phyloP scores from a whole-genome alignment of 2,329 filamentous ascomycete species.

The Ceratocystis harringtonii region DNA sequence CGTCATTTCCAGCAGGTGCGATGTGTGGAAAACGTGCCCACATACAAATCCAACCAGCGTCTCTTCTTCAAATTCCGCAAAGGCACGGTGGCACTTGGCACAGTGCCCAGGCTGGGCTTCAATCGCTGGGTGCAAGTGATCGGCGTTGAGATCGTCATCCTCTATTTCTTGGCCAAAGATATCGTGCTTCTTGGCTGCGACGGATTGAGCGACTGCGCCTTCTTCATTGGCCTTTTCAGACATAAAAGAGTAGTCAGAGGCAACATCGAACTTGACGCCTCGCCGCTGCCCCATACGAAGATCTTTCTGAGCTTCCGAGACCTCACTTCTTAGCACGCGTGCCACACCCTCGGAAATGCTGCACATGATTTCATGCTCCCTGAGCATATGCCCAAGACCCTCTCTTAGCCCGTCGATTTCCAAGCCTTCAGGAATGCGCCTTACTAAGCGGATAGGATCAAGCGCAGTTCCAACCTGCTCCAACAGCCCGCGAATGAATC shows the following conservation, averaged over 20 bases:
- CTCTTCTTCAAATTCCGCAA: slow-evolving; percentile 49
- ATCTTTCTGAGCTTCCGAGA: slow-evolving; percentile 66
- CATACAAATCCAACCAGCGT: slow-evolving; percentile 69
- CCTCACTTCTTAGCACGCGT: slow-evolving; percentile 72
- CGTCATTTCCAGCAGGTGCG: slow-evolving; percentile 48
- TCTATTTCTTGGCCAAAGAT: slow-evolving; percentile 19
- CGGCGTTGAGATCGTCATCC: slow-evolving; percentile 19
- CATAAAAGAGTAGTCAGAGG: slow-evolving; percentile 27
- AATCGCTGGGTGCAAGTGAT: slow-evolving; percentile 23
- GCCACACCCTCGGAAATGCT: slow-evolving; percentile 86
- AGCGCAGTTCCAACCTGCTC: slow-evolving; percentile 91
- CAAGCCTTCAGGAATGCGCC: slow-evolving; percentile 79
- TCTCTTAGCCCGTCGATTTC: slow-evolving; percentile 84
- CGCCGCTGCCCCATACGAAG: slow-evolving; percentile 65
- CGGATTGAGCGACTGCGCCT: slow-evolving; percentile 17
- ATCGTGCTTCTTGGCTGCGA: slow-evolving; percentile 15
- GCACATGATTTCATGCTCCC: slow-evolving; percentile 89
- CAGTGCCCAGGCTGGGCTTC: slow-evolving; percentile 40
- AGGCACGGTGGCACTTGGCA: slow-evolving; percentile 40
- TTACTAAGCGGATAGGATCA: slow-evolving; percentile 77
- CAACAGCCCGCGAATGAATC: slow-evolving; percentile 80
- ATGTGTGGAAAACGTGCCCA: slow-evolving; percentile 66
- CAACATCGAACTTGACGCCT: slow-evolving; percentile 78
- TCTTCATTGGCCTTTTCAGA: slow-evolving; percentile 26
- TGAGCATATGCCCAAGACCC: slow-evolving; percentile 77